Base-by-base conservation (phyloP, 192 early-diverging fungal genomes). In the Coemansia sp. region DNA sequence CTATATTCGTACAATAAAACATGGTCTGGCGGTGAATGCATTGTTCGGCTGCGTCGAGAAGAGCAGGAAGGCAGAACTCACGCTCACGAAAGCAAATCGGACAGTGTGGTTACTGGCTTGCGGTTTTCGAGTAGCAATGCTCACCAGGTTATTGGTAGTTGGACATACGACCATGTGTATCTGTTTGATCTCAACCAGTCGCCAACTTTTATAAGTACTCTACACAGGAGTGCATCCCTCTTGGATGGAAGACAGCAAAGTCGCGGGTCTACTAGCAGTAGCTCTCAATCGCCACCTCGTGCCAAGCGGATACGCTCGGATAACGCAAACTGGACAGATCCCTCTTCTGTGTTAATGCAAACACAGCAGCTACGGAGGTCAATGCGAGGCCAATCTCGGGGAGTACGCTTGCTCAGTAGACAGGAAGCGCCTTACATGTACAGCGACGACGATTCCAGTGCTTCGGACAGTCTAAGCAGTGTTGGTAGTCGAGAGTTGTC, bases 81-180 rank as follows among this genome's bases (percentile, higher is more conserved):
- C 38, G n/a, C 69, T 15, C 53, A 56, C 44, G 76, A 77, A 59
- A 21, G 41, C 10, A 39, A 56, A 5, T 72, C 80, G 0, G 69
- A 83, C 42, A 70, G 62, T 11, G 56, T 54, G 1, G 80, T 83
- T 18, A 85, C 83, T 10, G 83, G 75, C 2, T 67, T 85, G 53
- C 63, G 71, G 11, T 85, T 81, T 74, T 81, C 75, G 10, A 49
- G 49, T 8, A 72, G 75, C 67, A 53, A 53, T 9, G 48, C 79
- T 9, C 64, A 72, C 44, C 71, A 86, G 48, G 63, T 89, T 13
- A 50, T 88, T 43, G 87, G 85, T 8, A 88, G 85, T 42, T 89
- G 88, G 88, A 81, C 81, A 65, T 81, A 81, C 6, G 79, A 84
- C 50, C 62, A 68, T 32, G 72, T 87, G 5, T 88, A 88, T 58